Evolutionary conservation across 1,139 yeast species (phyloP).

Genomic region (Scheffersomyces illinoinensis): DNA sequence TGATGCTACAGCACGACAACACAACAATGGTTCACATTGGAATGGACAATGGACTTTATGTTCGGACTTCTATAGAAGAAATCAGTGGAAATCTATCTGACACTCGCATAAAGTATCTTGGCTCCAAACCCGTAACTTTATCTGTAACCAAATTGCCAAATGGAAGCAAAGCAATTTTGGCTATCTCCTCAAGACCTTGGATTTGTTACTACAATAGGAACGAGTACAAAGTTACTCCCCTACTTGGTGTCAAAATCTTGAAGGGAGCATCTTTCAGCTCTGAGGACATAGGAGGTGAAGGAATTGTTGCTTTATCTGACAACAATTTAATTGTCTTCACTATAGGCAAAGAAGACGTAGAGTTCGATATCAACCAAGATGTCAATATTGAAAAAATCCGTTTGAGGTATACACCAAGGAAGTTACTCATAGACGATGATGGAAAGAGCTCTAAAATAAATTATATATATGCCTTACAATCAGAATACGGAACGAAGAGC

Average conservation of each 20-base stretch:
- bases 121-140: constrained; percentile 61
- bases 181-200: constrained; percentile 48
- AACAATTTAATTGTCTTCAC: constrained; percentile 59
- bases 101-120: constrained; percentile 73
- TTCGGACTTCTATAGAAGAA: constrained; percentile 58
- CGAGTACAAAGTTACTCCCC: constrained; percentile 43
- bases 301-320: constrained; percentile 65
- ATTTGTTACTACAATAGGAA: constrained; percentile 22
- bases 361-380: constrained; percentile 44
- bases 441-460: constrained; percentile 15
- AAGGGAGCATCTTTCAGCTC: constrained; percentile 57
- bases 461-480: constrained; percentile 43
- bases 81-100: constrained; percentile 65
- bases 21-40: constrained; percentile 64
- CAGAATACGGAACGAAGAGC: constrained; percentile 43
- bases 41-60: constrained; percentile 77
- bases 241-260: constrained; percentile 30
- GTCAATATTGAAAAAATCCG: constrained; percentile 43
- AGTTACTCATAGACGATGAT: constrained; percentile 29
- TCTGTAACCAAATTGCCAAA: constrained; percentile 29
- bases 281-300: constrained; percentile 59
- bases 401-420: constrained; percentile 56
- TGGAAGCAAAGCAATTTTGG: constrained; percentile 30
- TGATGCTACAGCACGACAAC: constrained; percentile 28
- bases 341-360: constrained; percentile 42